Evolutionary conservation across 2,329 filamentous ascomycete species (phyloP).

Genomic region (Hirsutella thompsonii): DNA sequence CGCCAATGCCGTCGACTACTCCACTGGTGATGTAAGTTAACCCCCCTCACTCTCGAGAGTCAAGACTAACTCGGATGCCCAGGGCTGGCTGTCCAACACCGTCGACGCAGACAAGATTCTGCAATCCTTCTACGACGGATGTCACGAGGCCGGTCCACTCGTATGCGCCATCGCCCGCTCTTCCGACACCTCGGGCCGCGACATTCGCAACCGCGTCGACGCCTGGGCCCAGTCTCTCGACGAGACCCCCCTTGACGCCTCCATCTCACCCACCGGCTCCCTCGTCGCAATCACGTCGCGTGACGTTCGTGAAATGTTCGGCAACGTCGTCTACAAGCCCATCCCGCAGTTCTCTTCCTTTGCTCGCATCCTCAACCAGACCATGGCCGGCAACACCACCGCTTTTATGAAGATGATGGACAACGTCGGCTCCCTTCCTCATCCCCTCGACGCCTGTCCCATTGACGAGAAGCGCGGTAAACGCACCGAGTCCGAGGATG

Average conservation of each 20-base stretch:
- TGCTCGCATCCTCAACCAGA: constrained; percentile 6
- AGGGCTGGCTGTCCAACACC: constrained; percentile 23
- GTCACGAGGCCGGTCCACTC: constrained; percentile 15
- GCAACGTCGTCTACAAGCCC: constrained; percentile 17
- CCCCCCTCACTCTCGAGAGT: not conserved
- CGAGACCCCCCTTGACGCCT: constrained; percentile 11
- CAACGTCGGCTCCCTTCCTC: constrained; percentile 4
- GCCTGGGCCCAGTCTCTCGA: constrained; percentile 16
- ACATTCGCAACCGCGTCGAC: constrained; percentile 20
- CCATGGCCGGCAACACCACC: constrained; percentile 9
- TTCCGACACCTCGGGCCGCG: constrained; percentile 12
- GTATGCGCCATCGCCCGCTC: constrained; percentile 15
- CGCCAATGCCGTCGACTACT: constrained; percentile 22
- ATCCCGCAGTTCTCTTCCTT: constrained; percentile 6
- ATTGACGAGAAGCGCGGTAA: constrained; percentile 1
- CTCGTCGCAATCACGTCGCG: constrained; percentile 16
- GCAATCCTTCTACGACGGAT: constrained; percentile 20
- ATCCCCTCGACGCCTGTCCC: constrained; percentile 11
- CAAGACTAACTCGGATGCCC: not conserved
- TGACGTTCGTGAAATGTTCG: constrained; percentile 17
- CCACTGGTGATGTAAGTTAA: constrained; percentile 13
- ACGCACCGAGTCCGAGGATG: constrained; percentile 10
- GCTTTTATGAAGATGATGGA: not conserved
- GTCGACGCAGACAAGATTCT: constrained; percentile 22
- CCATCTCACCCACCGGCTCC: constrained; percentile 7